Evolutionary conservation across 306 rosid genomes (phyloP).

Genomic region (Senna siamea): DNA sequence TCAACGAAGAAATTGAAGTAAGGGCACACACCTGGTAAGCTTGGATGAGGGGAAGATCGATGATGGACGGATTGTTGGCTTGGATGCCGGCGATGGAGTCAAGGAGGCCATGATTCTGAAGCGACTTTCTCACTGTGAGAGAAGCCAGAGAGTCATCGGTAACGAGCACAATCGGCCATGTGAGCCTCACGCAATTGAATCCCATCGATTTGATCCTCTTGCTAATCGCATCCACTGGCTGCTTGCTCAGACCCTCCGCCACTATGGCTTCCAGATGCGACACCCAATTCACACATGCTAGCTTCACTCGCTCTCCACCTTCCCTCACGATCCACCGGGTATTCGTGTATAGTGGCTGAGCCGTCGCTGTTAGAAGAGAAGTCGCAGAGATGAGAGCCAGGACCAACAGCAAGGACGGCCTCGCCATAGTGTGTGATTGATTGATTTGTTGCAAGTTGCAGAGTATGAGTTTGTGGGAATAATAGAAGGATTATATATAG

Average conservation of each 20-base stretch:
- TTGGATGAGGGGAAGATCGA: slow-evolving; percentile 68
- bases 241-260: slow-evolving; percentile 87
- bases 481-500: too few species aligned
- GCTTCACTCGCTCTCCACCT: slow-evolving; percentile 73
- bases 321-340: slow-evolving; percentile 80
- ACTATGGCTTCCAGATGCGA: slow-evolving; percentile 73
- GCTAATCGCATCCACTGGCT: slow-evolving; percentile 67
- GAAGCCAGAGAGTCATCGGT: slow-evolving; percentile 69
- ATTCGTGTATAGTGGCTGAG: slow-evolving; percentile 59
- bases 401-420: not conserved
- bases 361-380: slow-evolving; percentile 18
- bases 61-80: slow-evolving; percentile 65
- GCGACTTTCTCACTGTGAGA: slow-evolving; percentile 73
- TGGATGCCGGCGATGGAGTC: slow-evolving; percentile 59
- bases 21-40: slow-evolving; percentile 85
- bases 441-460: too few species aligned
- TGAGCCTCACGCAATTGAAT: slow-evolving; percentile 90
- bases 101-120: slow-evolving; percentile 56
- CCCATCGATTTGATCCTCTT: slow-evolving; percentile 60
- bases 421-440: not conserved
- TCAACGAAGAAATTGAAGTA: too few species aligned
- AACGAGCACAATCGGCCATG: slow-evolving; percentile 73
- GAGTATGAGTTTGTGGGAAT: too few species aligned
- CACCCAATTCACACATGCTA: slow-evolving; percentile 88
- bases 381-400: slow-evolving; percentile 2